These are phyloP conservation scores for Picocystis sp. DNA, from an alignment of 163 green algal species.

Conservation along the genomic window DNA sequence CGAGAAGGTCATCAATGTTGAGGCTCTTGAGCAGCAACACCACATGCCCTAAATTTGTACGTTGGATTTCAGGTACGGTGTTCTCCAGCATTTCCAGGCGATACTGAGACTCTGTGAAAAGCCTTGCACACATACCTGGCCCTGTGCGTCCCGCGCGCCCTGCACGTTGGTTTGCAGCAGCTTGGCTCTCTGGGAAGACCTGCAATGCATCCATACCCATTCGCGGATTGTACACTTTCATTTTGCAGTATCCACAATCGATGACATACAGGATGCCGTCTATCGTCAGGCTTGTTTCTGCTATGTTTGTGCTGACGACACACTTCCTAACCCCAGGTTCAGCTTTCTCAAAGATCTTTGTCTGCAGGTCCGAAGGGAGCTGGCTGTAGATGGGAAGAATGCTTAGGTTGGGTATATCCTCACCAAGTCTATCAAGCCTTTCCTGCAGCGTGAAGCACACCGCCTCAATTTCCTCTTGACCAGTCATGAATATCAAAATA, in stretches of 20 bases:
- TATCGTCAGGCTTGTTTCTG: slow-evolving; percentile 87
- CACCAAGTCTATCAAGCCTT: slow-evolving; percentile 1
- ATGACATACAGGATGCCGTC: slow-evolving; percentile 97
- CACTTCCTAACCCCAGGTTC: slow-evolving; percentile 66
- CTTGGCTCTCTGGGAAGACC: slow-evolving; percentile 84
- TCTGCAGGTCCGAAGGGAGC: slow-evolving; percentile 71
- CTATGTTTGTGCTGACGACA: slow-evolving; percentile 90
- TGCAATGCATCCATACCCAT: slow-evolving; percentile 96
- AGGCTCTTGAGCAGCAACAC: slow-evolving; percentile 93
- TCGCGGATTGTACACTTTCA: slow-evolving; percentile 93
- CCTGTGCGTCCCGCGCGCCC: slow-evolving; percentile 82
- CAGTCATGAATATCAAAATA: slow-evolving; percentile 98
- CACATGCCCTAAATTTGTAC: slow-evolving; percentile 86
- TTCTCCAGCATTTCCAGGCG: slow-evolving; percentile 37
- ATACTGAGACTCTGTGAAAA: slow-evolving; percentile 77
- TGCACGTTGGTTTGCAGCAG: slow-evolving; percentile 73
- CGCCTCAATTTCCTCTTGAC: slow-evolving; percentile 51
- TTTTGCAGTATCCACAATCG: slow-evolving; percentile 83
- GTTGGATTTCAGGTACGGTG: slow-evolving; percentile 80
- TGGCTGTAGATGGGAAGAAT: slow-evolving; percentile 96
- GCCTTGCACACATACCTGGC: slow-evolving; percentile 71
- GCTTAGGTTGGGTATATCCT: slow-evolving; percentile 43
- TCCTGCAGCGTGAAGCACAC: background rate
- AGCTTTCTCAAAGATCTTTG: slow-evolving; percentile 80
- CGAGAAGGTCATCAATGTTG: slow-evolving; percentile 84